Evolutionary conservation across 2,329 filamentous ascomycete genomes (phyloP).

Genomic region (Fusarium chuoi): DNA sequence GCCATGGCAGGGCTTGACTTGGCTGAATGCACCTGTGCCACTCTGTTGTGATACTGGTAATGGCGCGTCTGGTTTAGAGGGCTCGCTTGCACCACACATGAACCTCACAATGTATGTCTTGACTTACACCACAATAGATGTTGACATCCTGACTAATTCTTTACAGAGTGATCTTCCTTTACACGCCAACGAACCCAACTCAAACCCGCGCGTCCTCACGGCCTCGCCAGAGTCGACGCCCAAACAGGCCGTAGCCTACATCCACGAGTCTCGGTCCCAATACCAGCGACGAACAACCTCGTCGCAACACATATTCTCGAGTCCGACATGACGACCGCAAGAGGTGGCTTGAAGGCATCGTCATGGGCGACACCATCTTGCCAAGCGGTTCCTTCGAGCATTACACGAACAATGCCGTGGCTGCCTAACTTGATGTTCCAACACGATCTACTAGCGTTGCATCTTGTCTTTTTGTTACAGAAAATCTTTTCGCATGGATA

Average conservation of each 20-base stretch:
- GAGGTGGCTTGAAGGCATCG: background rate
- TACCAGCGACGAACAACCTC: too few relatives aligned
- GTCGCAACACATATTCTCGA: background rate
- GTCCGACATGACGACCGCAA: background rate
- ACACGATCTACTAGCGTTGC: background rate
- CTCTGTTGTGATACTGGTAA: rapidly evolving
- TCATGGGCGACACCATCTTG: background rate
- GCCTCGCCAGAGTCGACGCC: background rate
- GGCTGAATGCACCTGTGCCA: rapidly evolving
- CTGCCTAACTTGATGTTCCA: background rate
- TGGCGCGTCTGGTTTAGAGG: background rate
- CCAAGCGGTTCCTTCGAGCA: too few relatives aligned
- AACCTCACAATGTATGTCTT: background rate
- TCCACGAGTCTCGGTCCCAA: background rate
- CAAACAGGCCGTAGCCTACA: too few relatives aligned
- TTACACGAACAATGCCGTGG: background rate
- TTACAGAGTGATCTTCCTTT: background rate
- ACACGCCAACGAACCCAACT: background rate
- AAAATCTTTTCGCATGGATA: background rate
- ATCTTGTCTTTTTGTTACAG: background rate
- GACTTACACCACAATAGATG: background rate
- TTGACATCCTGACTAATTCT: background rate
- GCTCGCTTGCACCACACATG: background rate
- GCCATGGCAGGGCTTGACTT: rapidly evolving
- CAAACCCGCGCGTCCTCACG: background rate